Evolutionary conservation across 257 asterid species (phyloP).

Genomic region (Cruciata laevipes): DNA sequence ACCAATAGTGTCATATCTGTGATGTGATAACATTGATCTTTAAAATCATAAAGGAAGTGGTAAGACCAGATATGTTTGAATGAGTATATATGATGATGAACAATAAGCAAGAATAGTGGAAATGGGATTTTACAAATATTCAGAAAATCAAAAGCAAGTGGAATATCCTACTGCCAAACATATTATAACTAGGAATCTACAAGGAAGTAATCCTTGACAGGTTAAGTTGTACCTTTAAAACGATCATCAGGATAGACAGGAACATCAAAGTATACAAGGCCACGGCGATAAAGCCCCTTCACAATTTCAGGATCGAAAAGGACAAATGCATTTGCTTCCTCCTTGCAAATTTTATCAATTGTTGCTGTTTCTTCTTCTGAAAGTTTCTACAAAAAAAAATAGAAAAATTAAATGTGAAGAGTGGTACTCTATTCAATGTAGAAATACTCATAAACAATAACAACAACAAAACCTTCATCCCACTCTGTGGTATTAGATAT

Average conservation of each 20-base stretch:
- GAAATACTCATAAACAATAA: background rate
- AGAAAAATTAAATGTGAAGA: conserved; percentile 8
- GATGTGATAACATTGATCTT: background rate
- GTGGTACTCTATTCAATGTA: background rate
- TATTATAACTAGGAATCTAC: background rate
- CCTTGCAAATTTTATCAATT: conserved; percentile 95
- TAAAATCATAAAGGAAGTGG: background rate
- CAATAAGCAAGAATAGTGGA: background rate
- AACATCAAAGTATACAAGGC: conserved; percentile 89
- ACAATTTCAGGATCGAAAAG: conserved; percentile 84
- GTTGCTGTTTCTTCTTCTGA: conserved; percentile 97
- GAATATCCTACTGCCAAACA: background rate
- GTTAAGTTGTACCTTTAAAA: conserved; percentile 64
- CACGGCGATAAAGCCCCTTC: conserved; percentile 81
- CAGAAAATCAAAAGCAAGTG: background rate
- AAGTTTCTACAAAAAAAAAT: conserved; percentile 57
- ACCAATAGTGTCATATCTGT: background rate
- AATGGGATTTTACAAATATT: background rate
- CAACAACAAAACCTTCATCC: background rate
- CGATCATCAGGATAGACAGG: conserved; percentile 97
- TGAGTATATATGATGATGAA: background rate
- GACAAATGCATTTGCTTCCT: conserved; percentile 88
- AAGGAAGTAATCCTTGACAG: background rate
- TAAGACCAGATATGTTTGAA: background rate
- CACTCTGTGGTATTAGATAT: background rate